Evolutionary conservation across 805 yeast species (phyloP).

Genomic region (Starmerella bombi): DNA sequence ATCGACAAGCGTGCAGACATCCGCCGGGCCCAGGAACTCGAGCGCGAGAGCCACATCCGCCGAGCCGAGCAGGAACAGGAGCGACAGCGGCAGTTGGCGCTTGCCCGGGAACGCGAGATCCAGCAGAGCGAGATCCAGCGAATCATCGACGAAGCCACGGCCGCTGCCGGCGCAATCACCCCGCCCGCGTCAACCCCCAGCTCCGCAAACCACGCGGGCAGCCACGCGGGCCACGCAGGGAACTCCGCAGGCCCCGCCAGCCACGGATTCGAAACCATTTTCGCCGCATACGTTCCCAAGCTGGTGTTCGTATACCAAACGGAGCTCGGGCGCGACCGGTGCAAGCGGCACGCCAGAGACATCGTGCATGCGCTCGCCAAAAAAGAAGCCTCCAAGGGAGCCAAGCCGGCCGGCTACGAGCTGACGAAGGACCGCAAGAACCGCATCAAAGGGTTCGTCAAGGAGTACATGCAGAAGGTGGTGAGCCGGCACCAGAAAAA

Average conservation of each 20-base stretch:
- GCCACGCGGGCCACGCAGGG: conserved; percentile 10
- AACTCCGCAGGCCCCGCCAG: not conserved
- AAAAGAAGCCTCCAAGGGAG: conserved; percentile 38
- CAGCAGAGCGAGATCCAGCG: conserved; percentile 29
- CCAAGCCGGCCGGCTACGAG: conserved; percentile 32
- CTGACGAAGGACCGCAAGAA: conserved; percentile 50
- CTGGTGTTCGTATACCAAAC: conserved; percentile 51
- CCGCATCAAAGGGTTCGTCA: conserved; percentile 55
- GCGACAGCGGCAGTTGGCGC: conserved; percentile 8
- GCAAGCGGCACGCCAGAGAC: conserved; percentile 70
- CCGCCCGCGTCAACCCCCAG: conserved; percentile 8
- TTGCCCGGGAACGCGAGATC: conserved; percentile 16
- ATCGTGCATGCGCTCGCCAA: conserved; percentile 51
- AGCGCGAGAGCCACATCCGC: conserved; percentile 15
- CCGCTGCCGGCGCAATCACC: not conserved
- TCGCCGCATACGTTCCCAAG: conserved; percentile 73
- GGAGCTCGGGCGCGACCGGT: conserved; percentile 55
- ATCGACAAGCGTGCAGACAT: conserved; percentile 37
- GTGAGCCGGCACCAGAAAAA: conserved; percentile 12
- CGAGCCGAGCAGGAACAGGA: conserved; percentile 12
- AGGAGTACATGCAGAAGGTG: conserved; percentile 24
- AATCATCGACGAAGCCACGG: conserved; percentile 19
- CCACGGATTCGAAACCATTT: conserved; percentile 19
- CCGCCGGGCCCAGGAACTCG: conserved; percentile 22
- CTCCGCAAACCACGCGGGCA: conserved; percentile 8